phyloP scores from a whole-genome alignment of 1,139 yeast genomes.

The Martiniozyma asiatica region DNA sequence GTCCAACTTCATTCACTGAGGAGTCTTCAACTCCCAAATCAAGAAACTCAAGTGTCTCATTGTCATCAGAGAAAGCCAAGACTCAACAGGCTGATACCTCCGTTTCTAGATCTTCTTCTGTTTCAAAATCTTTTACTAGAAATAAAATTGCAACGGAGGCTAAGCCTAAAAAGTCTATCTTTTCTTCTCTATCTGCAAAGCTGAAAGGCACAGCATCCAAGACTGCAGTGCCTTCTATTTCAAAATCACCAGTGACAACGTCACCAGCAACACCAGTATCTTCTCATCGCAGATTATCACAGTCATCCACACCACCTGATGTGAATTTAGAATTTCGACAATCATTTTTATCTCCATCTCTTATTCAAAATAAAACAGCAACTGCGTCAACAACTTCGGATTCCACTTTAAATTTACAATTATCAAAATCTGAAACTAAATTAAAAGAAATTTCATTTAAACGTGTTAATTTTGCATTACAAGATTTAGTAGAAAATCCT shows the following conservation, averaged over 20 bases:
- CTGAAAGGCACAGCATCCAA: conserved; percentile 24
- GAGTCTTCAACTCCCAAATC: conserved; percentile 2
- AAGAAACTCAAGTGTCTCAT: not conserved
- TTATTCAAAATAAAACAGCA: too few relatives aligned
- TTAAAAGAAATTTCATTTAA: conserved; percentile 29
- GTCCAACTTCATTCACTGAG: conserved; percentile 7
- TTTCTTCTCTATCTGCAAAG: conserved; percentile 36
- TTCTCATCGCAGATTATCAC: not conserved
- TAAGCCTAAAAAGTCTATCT: conserved; percentile 21
- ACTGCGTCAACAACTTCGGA: not conserved
- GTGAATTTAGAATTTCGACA: not conserved
- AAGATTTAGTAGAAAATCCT: conserved; percentile 63
- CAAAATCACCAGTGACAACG: conserved; percentile 1
- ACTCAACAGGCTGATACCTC: conserved; percentile 8
- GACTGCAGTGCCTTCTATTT: not conserved
- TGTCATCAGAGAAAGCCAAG: conserved; percentile 2
- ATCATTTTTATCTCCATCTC: too few relatives aligned
- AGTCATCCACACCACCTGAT: not conserved
- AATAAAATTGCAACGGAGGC: conserved; percentile 6
- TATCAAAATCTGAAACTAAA: conserved; percentile 2
- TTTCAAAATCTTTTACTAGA: conserved; percentile 6
- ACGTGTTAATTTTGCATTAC: conserved; percentile 67
- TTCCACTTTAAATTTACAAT: conserved; percentile 1
- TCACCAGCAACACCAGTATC: conserved; percentile 1
- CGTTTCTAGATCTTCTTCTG: conserved; percentile 13